A percentile compares a stretch with the other conserved stretches of the same genome.
Evolutionary conservation across 345 rosid species (phyloP).

Genomic region (Theobroma cacao): DNA sequence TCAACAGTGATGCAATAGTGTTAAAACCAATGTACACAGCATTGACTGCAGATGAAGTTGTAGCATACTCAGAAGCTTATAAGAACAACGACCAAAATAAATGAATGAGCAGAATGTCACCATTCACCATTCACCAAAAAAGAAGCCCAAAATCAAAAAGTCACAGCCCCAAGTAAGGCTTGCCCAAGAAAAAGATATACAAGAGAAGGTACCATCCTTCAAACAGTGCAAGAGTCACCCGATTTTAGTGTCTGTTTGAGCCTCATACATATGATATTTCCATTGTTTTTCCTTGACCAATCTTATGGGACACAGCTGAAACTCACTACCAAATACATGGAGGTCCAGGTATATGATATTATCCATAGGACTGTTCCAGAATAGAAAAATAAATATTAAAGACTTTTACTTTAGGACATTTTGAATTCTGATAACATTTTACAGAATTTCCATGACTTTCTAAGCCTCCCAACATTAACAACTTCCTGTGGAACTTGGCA

Average conservation of each 20-base stretch:
- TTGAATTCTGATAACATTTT: not conserved
- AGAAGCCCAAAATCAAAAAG: not conserved
- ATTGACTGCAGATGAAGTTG: not conserved
- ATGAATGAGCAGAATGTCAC: not conserved
- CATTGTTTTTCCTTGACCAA: not conserved
- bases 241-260: not conserved
- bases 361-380: not conserved
- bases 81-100: not conserved
- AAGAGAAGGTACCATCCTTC: not conserved
- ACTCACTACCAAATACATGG: no score
- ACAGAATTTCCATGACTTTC: not conserved
- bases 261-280: not conserved
- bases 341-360: no score
- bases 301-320: not conserved
- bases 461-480: not conserved
- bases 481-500: not conserved
- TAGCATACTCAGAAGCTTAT: not conserved
- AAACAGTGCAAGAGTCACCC: not conserved
- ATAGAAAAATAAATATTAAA: not conserved
- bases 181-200: not conserved
- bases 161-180: not conserved
- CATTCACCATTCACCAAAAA: not conserved
- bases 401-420: not conserved
- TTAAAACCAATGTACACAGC: not conserved
- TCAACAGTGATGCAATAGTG: slow-evolving; percentile 8